Evolutionary conservation across 2,329 filamentous ascomycete genomes (phyloP).

Genomic region (Sporothrix dimorphospora): DNA sequence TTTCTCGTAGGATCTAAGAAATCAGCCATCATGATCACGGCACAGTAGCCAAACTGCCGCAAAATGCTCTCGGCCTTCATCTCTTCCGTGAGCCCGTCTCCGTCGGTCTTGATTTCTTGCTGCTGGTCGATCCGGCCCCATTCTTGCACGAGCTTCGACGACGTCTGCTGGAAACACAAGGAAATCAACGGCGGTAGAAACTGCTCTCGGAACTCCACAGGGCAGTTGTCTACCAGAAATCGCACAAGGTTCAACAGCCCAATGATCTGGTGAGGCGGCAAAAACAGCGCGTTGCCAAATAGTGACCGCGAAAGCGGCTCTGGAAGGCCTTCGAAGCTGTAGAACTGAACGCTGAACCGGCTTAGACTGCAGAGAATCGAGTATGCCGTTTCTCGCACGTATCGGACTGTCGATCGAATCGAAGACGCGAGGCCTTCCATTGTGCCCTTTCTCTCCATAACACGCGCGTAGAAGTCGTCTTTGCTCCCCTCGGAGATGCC

Average conservation of each 20-base stretch:
- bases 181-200: slow-evolving; percentile 86
- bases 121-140: slow-evolving; percentile 77
- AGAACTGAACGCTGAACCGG: slow-evolving; percentile 83
- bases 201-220: slow-evolving; percentile 71
- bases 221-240: slow-evolving; percentile 90
- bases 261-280: slow-evolving; percentile 92
- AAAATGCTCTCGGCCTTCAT: slow-evolving; percentile 98
- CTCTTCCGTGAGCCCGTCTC: slow-evolving; percentile 85
- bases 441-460: slow-evolving; percentile 84
- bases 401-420: slow-evolving; percentile 83
- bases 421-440: slow-evolving; percentile 94
- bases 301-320: slow-evolving; percentile 80
- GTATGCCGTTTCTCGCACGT: slow-evolving; percentile 91
- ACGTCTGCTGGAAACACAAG: slow-evolving; percentile 81
- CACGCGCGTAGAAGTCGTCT: slow-evolving; percentile 93
- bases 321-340: slow-evolving; percentile 83
- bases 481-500: slow-evolving; percentile 95
- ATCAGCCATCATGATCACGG: slow-evolving; percentile 87
- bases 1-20: slow-evolving; percentile 76
- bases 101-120: slow-evolving; percentile 64
- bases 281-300: slow-evolving; percentile 76
- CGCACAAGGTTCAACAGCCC: slow-evolving; percentile 88
- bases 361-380: slow-evolving; percentile 94
- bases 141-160: slow-evolving; percentile 82
- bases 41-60: slow-evolving; percentile 87